Base-by-base conservation (phyloP, 78 protist species). In the Guillardia theta region DNA sequence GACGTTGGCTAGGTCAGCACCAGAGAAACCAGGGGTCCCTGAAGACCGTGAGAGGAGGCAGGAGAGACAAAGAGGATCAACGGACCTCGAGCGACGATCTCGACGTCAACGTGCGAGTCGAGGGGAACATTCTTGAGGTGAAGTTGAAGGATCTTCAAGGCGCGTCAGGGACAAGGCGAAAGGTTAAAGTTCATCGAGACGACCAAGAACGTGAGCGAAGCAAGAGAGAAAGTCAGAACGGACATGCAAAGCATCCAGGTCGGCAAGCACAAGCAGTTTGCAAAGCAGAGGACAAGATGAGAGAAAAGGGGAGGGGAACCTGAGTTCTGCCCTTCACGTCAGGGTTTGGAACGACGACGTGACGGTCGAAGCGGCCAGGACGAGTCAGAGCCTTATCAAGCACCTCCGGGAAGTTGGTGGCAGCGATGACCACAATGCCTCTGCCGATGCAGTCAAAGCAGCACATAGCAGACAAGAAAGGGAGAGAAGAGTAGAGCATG, bases 371-470 rank as follows among this genome's bases (percentile, higher is more conserved):
- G n/a, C 12, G 88, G 9, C 90, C 90, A n/a, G 90, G 90, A 12
- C 90, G 90, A 6, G 48, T 80, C 36, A 94, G 90, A 9, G 95
- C 93, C 0, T 64, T 36, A 93, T 98, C 99, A 1, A 98, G 90
- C 6, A 93, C 76, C 48, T 98, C 97, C 33, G 97, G 97, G 45
- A 93, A 93, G 95, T 98, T 98, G 88, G 99, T 98, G 5, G 99
- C 99, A 9, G 99, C 99, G 1, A 99, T 47, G 4, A 99, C 98
- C 33, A 99, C 97, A 37, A 99, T 97, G 18, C 97, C 95, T 9
- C 64, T 77, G 53, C 94, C 64, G 27, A 8, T 30, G 27, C 27
- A 30, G 1, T 0, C 4, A 24, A 30, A 24, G 70, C 2, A 3
- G 70, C 27, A 24, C 21, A 30, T 1, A 6, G 39, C 70, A 6